Conservation (phyloP, 371 early-diverging fungal genomes). For the Rhizopus arrhizus region DNA sequence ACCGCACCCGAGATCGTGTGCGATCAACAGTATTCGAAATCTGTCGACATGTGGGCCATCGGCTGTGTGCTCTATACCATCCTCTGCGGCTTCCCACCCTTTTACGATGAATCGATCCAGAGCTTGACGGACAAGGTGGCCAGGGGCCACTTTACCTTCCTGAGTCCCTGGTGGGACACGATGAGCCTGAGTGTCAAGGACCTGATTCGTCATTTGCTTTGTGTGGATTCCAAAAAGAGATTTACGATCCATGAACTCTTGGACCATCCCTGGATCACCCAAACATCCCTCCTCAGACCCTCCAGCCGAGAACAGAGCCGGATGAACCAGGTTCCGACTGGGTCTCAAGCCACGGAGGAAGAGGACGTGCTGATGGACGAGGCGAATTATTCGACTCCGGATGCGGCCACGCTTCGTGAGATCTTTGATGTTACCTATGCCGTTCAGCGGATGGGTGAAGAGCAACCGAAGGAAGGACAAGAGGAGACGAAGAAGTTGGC, state of each 20-base stretch:
- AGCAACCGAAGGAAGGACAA: constrained; percentile 22
- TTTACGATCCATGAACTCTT: constrained; percentile 81
- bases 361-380: constrained; percentile 13
- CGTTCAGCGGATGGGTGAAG: constrained; percentile 67
- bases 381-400: constrained; percentile 42
- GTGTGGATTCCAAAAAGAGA: constrained; percentile 80
- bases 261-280: constrained; percentile 23
- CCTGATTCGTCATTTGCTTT: constrained; percentile 78
- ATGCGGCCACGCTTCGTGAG: constrained; percentile 57
- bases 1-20: constrained; percentile 91
- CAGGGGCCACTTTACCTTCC: constrained; percentile 73
- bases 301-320: neutral
- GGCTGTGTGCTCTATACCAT: constrained; percentile 92
- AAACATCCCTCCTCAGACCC: neutral
- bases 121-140: constrained; percentile 77
- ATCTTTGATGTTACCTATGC: constrained; percentile 65
- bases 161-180: constrained; percentile 90
- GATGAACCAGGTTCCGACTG: neutral
- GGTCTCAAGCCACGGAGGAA: constrained; percentile 2
- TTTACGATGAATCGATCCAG: constrained; percentile 82
- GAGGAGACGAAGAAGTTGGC: neutral
- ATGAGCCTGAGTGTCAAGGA: constrained; percentile 76
- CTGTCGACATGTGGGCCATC: constrained; percentile 94
- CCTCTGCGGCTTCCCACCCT: constrained; percentile 90
- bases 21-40: constrained; percentile 77